Conservation (phyloP, 31 red algal genomes). For the Odonthalia washingtoniensis region DNA sequence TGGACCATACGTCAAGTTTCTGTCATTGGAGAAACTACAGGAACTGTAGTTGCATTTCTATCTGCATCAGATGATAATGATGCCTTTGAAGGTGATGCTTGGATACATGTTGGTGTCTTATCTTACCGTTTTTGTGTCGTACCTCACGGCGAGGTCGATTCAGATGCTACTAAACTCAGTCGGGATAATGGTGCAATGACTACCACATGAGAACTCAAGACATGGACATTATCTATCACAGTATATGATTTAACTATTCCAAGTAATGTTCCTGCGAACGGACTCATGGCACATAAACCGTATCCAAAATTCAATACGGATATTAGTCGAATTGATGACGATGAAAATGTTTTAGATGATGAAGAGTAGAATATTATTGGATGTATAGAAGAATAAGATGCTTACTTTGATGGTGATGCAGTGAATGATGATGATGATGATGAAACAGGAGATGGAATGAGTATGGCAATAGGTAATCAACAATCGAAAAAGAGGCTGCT, state of each 20-base stretch:
- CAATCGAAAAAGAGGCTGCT: no score
- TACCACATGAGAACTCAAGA: neutral
- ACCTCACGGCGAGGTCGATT: neutral
- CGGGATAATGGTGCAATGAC: slow-evolving; percentile 10
- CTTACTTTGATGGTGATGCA: neutral
- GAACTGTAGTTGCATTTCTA: neutral
- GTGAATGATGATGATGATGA: neutral
- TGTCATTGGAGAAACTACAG: neutral
- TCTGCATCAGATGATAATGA: neutral
- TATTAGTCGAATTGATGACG: neutral
- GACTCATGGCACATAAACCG: neutral
- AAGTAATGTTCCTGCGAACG: neutral
- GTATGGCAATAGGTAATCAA: neutral
- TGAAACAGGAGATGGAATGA: neutral
- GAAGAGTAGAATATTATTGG: neutral
- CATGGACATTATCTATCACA: slow-evolving; percentile 8
- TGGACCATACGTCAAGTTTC: slow-evolving; percentile 13
- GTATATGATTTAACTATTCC: neutral
- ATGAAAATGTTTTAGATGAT: neutral
- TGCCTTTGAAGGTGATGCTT: neutral
- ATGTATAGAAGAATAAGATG: neutral
- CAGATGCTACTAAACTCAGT: neutral
- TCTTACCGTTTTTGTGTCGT: slow-evolving; percentile 15
- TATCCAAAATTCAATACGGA: neutral
- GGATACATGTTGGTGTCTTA: neutral